Conservation (phyloP, 1,284 basidiomycete species). For the Trametes polyzona region DNA sequence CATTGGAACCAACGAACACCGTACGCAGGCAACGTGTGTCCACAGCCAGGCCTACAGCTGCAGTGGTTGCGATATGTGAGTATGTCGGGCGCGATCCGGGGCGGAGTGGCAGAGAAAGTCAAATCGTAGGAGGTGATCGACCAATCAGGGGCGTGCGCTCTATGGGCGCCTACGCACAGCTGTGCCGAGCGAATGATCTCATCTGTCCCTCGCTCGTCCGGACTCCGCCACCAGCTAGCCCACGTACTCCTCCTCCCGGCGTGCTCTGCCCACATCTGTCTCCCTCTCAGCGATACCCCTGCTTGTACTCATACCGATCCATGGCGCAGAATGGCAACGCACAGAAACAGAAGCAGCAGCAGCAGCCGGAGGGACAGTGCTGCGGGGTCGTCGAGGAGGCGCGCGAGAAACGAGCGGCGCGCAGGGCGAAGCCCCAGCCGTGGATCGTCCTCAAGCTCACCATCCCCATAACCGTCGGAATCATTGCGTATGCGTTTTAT, state of each 20-base stretch:
- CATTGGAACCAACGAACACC: background rate
- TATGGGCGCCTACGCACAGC: background rate
- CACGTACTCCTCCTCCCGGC: background rate
- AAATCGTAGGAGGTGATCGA: background rate
- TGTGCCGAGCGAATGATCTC: conserved; percentile 10
- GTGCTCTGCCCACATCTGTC: background rate
- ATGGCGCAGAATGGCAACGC: conserved; percentile 21
- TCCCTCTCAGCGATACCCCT: background rate
- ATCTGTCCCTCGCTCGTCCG: conserved; percentile 2
- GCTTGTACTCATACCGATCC: background rate
- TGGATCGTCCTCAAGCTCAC: conserved; percentile 67
- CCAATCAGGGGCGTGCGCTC: conserved; percentile 10
- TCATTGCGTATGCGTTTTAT: conserved; percentile 67
- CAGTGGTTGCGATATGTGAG: background rate
- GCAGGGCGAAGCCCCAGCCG: conserved; percentile 52
- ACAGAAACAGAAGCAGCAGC: no score
- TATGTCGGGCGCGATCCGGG: background rate
- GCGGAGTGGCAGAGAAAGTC: background rate
- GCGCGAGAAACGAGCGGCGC: conserved; percentile 42
- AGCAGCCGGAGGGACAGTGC: conserved; percentile 26
- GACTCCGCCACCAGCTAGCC: background rate
- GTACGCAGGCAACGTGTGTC: background rate
- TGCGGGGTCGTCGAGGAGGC: conserved; percentile 46
- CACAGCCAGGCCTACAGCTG: background rate
- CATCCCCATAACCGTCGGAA: conserved; percentile 52